Conservation (phyloP, 1,284 basidiomycete species). For the Somion occarium region DNA sequence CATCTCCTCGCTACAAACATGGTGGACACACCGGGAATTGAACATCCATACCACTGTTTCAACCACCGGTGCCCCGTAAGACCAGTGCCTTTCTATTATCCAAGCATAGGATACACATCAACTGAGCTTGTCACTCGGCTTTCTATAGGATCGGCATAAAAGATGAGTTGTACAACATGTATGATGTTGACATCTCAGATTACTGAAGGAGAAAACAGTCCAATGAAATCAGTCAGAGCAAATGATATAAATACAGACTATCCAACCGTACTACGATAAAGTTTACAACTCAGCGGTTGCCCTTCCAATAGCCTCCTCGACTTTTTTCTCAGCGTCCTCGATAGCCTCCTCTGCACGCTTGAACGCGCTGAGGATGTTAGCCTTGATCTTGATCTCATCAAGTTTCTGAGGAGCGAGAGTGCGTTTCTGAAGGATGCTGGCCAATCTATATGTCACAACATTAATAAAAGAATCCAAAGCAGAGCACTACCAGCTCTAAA, state of each 20-base stretch:
- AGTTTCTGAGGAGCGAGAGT: conserved; percentile 74
- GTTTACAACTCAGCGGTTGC: conserved; percentile 12
- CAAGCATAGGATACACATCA: too few relatives aligned
- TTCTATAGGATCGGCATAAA: too few relatives aligned
- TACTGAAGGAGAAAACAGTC: too few relatives aligned
- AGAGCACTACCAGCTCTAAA: neutral
- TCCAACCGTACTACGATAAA: too few relatives aligned
- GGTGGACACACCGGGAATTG: neutral
- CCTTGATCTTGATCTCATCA: conserved; percentile 92
- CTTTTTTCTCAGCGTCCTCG: conserved; percentile 33
- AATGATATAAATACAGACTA: too few relatives aligned
- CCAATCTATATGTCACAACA: conserved; percentile 40
- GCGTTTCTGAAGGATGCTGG: conserved; percentile 69
- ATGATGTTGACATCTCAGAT: too few relatives aligned
- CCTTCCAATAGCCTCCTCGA: conserved; percentile 18
- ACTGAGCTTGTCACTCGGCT: too few relatives aligned
- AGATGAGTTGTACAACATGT: too few relatives aligned
- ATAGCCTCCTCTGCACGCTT: conserved; percentile 39
- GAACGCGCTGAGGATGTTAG: conserved; percentile 83
- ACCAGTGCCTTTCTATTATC: too few relatives aligned
- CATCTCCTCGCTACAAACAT: neutral
- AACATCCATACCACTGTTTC: too few relatives aligned
- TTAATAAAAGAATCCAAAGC: neutral
- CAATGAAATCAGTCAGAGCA: too few relatives aligned
- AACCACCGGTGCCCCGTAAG: too few relatives aligned